Percentiles rank a stretch among this genome's conserved stretches.
phyloP scores from a whole-genome alignment of 2,329 filamentous ascomycete species.

The Epichloe glyceriae region DNA sequence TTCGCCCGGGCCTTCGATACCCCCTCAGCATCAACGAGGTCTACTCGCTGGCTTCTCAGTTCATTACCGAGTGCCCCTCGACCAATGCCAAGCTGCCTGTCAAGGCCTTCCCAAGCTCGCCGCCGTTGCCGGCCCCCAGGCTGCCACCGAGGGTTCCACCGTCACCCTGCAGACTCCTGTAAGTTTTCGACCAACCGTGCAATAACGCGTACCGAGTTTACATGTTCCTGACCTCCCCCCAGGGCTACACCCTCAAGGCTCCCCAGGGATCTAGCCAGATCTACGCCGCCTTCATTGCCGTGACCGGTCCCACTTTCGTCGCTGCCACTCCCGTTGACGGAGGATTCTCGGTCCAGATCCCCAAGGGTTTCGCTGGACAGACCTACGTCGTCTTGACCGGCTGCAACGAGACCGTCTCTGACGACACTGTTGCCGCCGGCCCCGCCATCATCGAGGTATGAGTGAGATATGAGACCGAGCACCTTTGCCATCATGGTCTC shows the following conservation, averaged over 20 bases:
- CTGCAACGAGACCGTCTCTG: conserved; percentile 17
- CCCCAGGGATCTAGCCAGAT: background rate
- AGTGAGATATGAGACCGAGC: too few relatives aligned
- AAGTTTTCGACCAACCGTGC: background rate
- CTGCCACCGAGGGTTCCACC: conserved; percentile 13
- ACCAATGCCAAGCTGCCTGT: conserved; percentile 44
- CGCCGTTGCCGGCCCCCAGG: conserved; percentile 12
- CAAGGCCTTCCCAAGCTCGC: conserved; percentile 43
- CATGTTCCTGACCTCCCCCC: background rate
- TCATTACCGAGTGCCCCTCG: conserved; percentile 45
- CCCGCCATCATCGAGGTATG: conserved; percentile 20
- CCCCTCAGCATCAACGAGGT: conserved; percentile 46
- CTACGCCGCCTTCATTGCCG: conserved; percentile 6
- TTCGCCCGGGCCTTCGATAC: conserved; percentile 49
- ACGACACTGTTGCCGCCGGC: conserved; percentile 22
- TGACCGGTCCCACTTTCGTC: conserved; percentile 6
- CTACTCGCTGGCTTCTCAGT: conserved; percentile 50
- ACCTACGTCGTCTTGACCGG: conserved; percentile 23
- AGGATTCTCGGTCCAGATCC: conserved; percentile 8
- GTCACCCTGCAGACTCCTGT: conserved; percentile 16
- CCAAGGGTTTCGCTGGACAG: conserved; percentile 17
- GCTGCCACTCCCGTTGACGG: background rate
- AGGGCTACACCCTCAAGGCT: conserved; percentile 3
- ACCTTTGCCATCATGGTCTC: too few relatives aligned
- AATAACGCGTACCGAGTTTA: background rate